Percentiles rank a stretch among this genome's conserved stretches.
Evolutionary conservation across 495 filamentous ascomycete genomes (phyloP).

Genomic region (Aspergillus sclerotioniger): DNA sequence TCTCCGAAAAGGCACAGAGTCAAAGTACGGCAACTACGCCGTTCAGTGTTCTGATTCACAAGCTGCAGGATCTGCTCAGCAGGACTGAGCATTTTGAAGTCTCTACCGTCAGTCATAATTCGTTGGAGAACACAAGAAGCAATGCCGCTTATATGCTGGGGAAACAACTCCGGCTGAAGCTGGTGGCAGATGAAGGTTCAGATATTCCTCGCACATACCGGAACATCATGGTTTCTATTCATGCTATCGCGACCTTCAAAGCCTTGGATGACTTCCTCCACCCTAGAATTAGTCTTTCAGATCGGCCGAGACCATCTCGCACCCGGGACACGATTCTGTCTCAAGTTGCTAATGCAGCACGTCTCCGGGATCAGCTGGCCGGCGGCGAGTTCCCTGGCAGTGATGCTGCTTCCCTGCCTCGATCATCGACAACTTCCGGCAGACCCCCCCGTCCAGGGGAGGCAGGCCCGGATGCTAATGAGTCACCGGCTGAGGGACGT

Average conservation of each 20-base stretch:
- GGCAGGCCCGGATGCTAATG: slow-evolving; percentile 27
- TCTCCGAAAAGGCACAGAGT: slow-evolving; percentile 59
- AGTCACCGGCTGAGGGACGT: slow-evolving; percentile 25
- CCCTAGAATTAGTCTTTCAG: slow-evolving; percentile 80
- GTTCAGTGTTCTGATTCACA: slow-evolving; percentile 88
- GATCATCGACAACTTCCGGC: slow-evolving; percentile 24
- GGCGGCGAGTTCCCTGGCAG: slow-evolving; percentile 28
- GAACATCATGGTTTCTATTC: slow-evolving; percentile 96
- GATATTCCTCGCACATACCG: slow-evolving; percentile 81
- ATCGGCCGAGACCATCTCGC: slow-evolving; percentile 70
- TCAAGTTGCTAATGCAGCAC: slow-evolving; percentile 78
- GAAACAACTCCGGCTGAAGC: slow-evolving; percentile 87
- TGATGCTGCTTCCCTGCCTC: slow-evolving; percentile 29
- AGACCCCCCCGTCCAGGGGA: slow-evolving; percentile 28
- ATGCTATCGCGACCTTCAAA: slow-evolving; percentile 98
- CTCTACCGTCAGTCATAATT: slow-evolving; percentile 88
- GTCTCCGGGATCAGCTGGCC: slow-evolving; percentile 44
- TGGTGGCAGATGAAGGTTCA: slow-evolving; percentile 86
- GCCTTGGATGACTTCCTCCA: slow-evolving; percentile 94
- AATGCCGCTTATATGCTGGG: slow-evolving; percentile 94
- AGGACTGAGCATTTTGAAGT: slow-evolving; percentile 98
- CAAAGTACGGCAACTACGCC: slow-evolving; percentile 70
- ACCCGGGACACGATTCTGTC: slow-evolving; percentile 65
- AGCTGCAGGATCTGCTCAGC: slow-evolving; percentile 93
- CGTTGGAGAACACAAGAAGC: slow-evolving; percentile 86